Conservation (phyloP, 495 filamentous ascomycete genomes). For the Daldinia caldariorum region DNA sequence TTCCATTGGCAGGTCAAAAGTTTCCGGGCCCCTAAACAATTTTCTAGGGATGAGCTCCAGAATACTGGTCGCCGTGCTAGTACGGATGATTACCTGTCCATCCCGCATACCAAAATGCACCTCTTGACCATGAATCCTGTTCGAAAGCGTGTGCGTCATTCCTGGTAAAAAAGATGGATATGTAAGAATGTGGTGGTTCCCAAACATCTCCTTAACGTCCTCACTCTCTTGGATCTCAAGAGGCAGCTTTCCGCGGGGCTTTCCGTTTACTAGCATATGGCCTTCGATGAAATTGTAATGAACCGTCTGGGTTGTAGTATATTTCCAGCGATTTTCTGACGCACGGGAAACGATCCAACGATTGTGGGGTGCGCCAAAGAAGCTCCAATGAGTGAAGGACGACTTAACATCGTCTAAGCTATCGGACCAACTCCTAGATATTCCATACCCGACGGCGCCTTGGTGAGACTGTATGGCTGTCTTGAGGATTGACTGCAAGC, state of each 20-base stretch:
- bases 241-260: constrained; percentile 56
- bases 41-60: constrained; percentile 52
- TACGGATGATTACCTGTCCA: constrained; percentile 52
- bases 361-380: constrained; percentile 42
- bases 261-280: constrained; percentile 59
- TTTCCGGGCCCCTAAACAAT: constrained; percentile 33
- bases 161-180: constrained; percentile 57
- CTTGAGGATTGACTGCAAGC: constrained; percentile 49
- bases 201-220: constrained; percentile 59
- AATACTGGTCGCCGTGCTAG: constrained; percentile 17
- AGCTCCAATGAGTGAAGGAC: constrained; percentile 27
- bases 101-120: constrained; percentile 62
- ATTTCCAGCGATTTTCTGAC: background rate
- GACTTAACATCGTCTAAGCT: background rate
- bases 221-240: constrained; percentile 50
- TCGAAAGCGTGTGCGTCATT: constrained; percentile 57
- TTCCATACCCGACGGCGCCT: constrained; percentile 47
- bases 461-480: constrained; percentile 40
- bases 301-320: constrained; percentile 39
- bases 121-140: constrained; percentile 44
- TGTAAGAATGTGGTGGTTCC: constrained; percentile 56
- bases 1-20: constrained; percentile 61
- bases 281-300: constrained; percentile 62
- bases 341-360: constrained; percentile 48
- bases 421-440: constrained; percentile 31